phyloP scores from a whole-genome alignment of 495 filamentous ascomycete genomes.

The Tuber melanosporum region DNA sequence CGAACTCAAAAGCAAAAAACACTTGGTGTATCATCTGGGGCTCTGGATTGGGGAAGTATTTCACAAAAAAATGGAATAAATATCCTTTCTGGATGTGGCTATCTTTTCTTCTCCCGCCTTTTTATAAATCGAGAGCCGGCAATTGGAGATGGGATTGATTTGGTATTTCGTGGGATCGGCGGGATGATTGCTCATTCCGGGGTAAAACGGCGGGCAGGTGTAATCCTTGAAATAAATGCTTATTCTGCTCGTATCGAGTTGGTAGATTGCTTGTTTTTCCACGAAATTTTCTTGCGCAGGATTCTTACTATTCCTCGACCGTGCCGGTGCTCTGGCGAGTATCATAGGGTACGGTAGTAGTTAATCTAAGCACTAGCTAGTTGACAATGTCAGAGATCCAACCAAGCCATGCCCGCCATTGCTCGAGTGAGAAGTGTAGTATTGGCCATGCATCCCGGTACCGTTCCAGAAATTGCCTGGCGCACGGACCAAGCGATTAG shows the following conservation, averaged over 20 bases:
- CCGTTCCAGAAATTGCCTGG: neutral
- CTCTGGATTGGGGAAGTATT: slow-evolving; percentile 4
- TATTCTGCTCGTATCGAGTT: neutral
- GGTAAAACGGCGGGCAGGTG: neutral
- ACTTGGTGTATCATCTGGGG: slow-evolving; percentile 28
- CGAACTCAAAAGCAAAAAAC: slow-evolving; percentile 28
- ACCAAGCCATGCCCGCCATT: neutral
- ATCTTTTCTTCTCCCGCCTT: neutral
- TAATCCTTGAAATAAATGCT: neutral
- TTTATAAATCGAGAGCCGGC: neutral
- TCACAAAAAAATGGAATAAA: neutral
- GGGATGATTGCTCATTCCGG: neutral
- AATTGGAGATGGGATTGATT: neutral
- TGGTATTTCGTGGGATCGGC: neutral
- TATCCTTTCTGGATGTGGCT: neutral
- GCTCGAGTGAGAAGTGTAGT: neutral
- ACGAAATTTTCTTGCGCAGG: neutral
- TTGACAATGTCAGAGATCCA: neutral
- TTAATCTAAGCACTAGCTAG: neutral
- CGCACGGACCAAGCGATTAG: neutral
- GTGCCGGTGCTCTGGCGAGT: neutral
- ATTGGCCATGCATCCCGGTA: neutral
- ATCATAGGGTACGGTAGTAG: neutral
- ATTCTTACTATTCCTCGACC: neutral
- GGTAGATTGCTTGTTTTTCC: neutral